phyloP scores from a whole-genome alignment of 352 stramenopile genomes.

The Achlya hypogyna region DNA sequence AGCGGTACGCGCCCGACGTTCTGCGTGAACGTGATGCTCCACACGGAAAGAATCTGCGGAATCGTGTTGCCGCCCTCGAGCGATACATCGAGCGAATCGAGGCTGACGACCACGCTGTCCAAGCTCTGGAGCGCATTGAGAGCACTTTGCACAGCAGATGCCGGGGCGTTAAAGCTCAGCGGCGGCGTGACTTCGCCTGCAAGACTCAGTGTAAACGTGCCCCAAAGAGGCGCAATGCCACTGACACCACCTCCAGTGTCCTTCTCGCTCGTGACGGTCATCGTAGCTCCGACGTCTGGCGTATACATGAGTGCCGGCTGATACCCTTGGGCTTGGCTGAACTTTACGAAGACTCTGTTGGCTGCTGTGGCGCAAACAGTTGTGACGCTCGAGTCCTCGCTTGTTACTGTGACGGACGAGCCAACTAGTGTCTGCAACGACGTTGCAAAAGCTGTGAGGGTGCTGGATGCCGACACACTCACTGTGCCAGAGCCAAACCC shows the following conservation, averaged over 20 bases:
- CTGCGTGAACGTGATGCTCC: constrained; percentile 53
- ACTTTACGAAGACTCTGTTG: constrained; percentile 70
- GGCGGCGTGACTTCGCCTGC: constrained; percentile 37
- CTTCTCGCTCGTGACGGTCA: constrained; percentile 36
- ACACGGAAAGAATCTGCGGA: constrained; percentile 37
- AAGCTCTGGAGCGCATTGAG: constrained; percentile 76
- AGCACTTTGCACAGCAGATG: constrained; percentile 36
- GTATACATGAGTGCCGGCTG: constrained; percentile 38
- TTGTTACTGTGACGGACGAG: constrained; percentile 32
- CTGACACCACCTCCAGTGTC: constrained; percentile 46
- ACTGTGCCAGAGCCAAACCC: constrained; percentile 26
- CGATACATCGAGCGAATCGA: constrained; percentile 58
- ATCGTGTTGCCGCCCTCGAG: constrained; percentile 29
- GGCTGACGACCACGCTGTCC: constrained; percentile 64
- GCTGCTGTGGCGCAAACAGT: constrained; percentile 34
- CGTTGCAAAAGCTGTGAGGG: constrained; percentile 21
- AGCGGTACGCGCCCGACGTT: constrained; percentile 44
- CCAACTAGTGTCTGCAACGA: constrained; percentile 29
- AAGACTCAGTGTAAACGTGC: constrained; percentile 62
- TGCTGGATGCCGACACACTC: constrained; percentile 13
- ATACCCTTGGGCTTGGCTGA: constrained; percentile 50
- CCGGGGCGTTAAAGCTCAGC: constrained; percentile 62
- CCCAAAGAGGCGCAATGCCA: constrained; percentile 82
- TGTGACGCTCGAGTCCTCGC: constrained; percentile 34
- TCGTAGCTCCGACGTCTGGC: constrained; percentile 22